phyloP scores from a whole-genome alignment of 139 green algal genomes.

The Tetraselmis striata region DNA sequence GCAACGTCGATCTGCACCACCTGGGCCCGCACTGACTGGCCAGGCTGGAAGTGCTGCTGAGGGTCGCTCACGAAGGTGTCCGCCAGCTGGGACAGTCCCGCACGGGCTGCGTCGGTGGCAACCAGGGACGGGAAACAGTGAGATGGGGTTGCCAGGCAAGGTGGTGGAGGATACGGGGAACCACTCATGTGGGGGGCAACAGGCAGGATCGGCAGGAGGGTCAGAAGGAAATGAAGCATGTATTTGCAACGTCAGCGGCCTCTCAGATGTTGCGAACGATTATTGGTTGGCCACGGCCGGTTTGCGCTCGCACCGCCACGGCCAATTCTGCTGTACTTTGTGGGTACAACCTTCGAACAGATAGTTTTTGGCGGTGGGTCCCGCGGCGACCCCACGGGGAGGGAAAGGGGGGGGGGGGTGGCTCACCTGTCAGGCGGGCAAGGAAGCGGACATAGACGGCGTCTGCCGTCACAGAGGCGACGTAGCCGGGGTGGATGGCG shows the following conservation, averaged over 20 bases:
- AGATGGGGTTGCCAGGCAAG: too few relatives aligned
- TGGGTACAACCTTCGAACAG: too few relatives aligned
- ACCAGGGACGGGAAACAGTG: not conserved
- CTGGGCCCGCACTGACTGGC: constrained; percentile 65
- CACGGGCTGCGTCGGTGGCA: too few relatives aligned
- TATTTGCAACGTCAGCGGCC: not conserved
- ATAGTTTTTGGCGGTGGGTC: too few relatives aligned
- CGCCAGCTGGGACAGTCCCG: constrained; percentile 65
- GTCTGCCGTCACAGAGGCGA: constrained; percentile 70
- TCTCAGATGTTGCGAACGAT: not conserved
- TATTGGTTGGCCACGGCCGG: not conserved
- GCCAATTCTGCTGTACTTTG: too few relatives aligned
- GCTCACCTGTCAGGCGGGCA: constrained; percentile 54
- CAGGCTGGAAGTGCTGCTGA: constrained; percentile 40
- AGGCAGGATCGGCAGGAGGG: too few relatives aligned
- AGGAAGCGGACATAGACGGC: constrained; percentile 89
- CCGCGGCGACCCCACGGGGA: too few relatives aligned
- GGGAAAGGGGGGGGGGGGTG: not conserved
- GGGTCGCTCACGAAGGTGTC: constrained; percentile 76
- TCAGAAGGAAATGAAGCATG: not conserved
- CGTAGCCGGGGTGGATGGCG: constrained; percentile 61
- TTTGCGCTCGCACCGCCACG: not conserved
- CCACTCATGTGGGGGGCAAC: too few relatives aligned
- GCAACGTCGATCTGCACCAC: constrained; percentile 30
- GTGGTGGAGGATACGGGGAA: too few relatives aligned